Percentiles rank a stretch among this genome's conserved stretches.
Conservation (phyloP, 2,329 filamentous ascomycete species). For the Cladosporium cucumerinum region DNA sequence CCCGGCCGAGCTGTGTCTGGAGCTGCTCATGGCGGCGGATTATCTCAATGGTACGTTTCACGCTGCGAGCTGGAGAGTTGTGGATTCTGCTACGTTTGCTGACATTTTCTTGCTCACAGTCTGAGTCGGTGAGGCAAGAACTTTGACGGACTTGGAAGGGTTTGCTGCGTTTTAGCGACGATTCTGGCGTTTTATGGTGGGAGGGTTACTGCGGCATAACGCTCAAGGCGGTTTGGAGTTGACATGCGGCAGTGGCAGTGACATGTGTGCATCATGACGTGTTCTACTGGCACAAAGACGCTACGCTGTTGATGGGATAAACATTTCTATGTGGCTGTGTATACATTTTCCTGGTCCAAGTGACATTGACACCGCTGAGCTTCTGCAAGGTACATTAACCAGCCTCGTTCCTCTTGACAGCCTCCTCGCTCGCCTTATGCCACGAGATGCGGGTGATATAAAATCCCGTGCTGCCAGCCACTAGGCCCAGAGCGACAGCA, state of each 20-base stretch:
- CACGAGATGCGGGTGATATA: constrained; percentile 57
- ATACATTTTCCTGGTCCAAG: background rate
- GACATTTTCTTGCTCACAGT: background rate
- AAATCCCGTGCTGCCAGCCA: constrained; percentile 53
- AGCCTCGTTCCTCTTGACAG: constrained; percentile 53
- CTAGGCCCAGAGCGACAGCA: constrained; percentile 62
- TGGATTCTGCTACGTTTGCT: background rate
- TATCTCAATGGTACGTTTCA: constrained; percentile 60
- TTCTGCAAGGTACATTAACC: constrained; percentile 18
- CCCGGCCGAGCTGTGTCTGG: constrained; percentile 72
- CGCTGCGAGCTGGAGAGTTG: background rate
- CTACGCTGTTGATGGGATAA: background rate
- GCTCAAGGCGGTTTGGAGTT: background rate
- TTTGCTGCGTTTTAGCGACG: background rate
- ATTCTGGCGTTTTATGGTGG: background rate
- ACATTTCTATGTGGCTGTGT: background rate
- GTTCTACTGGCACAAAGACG: background rate
- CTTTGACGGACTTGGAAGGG: background rate
- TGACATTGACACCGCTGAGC: background rate
- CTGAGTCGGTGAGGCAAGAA: background rate
- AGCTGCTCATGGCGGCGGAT: constrained; percentile 73
- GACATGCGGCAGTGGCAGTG: background rate
- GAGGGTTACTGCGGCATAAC: background rate
- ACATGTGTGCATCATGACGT: background rate
- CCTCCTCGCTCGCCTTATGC: constrained; percentile 59